Base-by-base conservation (phyloP, 371 early-diverging fungal species). In the Apophysomyces sp. region DNA sequence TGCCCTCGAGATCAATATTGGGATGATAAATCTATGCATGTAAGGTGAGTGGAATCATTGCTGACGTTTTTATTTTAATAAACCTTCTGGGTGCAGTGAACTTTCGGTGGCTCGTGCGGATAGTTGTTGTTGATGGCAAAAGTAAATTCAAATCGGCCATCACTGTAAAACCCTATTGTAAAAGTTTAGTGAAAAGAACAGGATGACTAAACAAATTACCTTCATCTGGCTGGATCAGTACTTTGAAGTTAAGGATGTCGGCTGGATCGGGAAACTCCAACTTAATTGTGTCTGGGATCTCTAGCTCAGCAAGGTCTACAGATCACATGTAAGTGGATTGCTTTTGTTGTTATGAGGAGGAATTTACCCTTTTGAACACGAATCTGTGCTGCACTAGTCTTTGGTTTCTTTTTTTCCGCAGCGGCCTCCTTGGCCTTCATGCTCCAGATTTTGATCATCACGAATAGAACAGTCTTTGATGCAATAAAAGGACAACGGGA, bases 81-180 rank as follows among this genome's bases (percentile, higher is more conserved):
- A 34, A 94, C 94, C 89, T 94, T 94, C 73, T 95, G 94, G 57
- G 83, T 81, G 76, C 99, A 99, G 53, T 84, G 86, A 28, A 99
- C 95, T 75, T 98, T 98, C 63, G 99, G 99, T 63, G 99, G 94
- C 59, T 96, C 95, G 75, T 98, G 99, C 18, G 99, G 99, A 74
- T 99, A 99, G 76, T 92, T 94, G 64, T 87, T 84, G 62, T 91
- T 92, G 58, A 99, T 86, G 1, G 84, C 84, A 69, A 99, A 95
- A 6, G 89, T 86, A 72, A 99, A 98, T 65, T 78, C 72, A 82
- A 99, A 99, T n/a, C 80, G 68, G 8, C 99, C 99, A 39, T 88
- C 92, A 58, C 84, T 82, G 75, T 99, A 99, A 64, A 94, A 93
- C n/a, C 96, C 93, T 93, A 11, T 11, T 21, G 41, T 16, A 24